Evolutionary conservation across 192 early-diverging fungal species (phyloP).

Genomic region (Chytriomyces hyalinus): DNA sequence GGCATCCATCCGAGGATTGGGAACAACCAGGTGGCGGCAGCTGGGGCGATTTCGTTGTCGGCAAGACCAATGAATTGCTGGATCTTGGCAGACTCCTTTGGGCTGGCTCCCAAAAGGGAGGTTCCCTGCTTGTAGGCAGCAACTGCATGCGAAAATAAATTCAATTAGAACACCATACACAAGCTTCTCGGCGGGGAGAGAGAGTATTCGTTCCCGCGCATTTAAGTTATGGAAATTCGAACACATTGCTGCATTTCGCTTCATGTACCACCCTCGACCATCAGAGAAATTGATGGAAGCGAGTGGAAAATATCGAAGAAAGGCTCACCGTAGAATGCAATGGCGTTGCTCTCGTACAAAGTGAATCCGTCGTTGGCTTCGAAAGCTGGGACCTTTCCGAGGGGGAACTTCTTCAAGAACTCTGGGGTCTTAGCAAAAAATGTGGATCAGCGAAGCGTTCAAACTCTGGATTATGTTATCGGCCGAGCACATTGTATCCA

Average conservation of each 20-base stretch:
- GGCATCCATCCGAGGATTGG: slow-evolving; percentile 54
- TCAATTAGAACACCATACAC: neutral
- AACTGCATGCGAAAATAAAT: slow-evolving; percentile 39
- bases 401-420: slow-evolving; percentile 90
- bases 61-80: slow-evolving; percentile 59
- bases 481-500: neutral
- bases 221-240: neutral
- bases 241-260: neutral
- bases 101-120: slow-evolving; percentile 49
- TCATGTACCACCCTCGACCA: neutral
- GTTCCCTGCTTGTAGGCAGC: slow-evolving; percentile 55
- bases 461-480: too few species aligned
- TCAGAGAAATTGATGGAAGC: neutral
- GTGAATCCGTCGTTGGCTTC: slow-evolving; percentile 79
- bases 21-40: slow-evolving; percentile 54
- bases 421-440: slow-evolving; percentile 58
- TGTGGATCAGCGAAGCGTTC: neutral
- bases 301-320: neutral
- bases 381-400: slow-evolving; percentile 89
- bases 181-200: neutral
- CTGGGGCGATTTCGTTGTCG: slow-evolving; percentile 59
- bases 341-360: slow-evolving; percentile 84
- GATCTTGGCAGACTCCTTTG: slow-evolving; percentile 53
- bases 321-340: slow-evolving; percentile 84
- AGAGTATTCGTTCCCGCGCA: neutral